phyloP scores from a whole-genome alignment of 2,329 filamentous ascomycete genomes.

The Pseudogymnoascus sp. region DNA sequence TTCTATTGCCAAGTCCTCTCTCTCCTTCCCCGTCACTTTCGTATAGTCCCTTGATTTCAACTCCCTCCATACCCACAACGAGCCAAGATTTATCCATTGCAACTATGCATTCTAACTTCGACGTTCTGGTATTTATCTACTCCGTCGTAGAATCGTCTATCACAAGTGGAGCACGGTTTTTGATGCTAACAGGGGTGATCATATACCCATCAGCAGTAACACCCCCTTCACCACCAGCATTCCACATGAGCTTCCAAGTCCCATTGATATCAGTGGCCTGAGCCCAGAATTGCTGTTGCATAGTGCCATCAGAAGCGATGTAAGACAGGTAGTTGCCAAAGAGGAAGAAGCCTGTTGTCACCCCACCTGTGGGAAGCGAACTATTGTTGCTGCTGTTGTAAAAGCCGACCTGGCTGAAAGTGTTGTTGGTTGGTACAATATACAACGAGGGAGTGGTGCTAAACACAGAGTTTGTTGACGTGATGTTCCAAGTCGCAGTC shows the following conservation, averaged over 20 bases:
- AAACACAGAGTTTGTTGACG: constrained; percentile 19
- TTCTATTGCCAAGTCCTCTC: neutral
- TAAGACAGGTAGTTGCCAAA: constrained; percentile 30
- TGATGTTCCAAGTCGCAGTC: constrained; percentile 21
- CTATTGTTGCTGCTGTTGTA: constrained; percentile 14
- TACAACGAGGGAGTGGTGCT: constrained; percentile 19
- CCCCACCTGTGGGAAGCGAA: constrained; percentile 17
- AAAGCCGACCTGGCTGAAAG: constrained; percentile 25
- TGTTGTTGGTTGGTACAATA: constrained; percentile 22
- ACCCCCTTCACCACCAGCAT: constrained; percentile 11
- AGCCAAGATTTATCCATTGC: neutral
- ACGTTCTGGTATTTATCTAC: neutral
- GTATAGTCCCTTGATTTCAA: neutral
- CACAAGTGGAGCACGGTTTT: neutral
- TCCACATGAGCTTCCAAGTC: constrained; percentile 23
- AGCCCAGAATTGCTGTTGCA: constrained; percentile 23
- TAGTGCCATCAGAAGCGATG: constrained; percentile 18
- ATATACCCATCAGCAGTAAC: neutral
- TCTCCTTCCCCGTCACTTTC: neutral
- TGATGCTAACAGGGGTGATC: neutral
- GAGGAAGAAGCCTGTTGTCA: constrained; percentile 25
- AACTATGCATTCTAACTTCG: neutral
- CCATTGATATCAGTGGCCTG: constrained; percentile 14
- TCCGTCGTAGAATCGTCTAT: neutral
- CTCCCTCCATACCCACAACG: neutral